These are phyloP conservation scores for Trichodelitschia bisporula DNA, from an alignment of 495 filamentous ascomycete genomes.

Conservation along the genomic window DNA sequence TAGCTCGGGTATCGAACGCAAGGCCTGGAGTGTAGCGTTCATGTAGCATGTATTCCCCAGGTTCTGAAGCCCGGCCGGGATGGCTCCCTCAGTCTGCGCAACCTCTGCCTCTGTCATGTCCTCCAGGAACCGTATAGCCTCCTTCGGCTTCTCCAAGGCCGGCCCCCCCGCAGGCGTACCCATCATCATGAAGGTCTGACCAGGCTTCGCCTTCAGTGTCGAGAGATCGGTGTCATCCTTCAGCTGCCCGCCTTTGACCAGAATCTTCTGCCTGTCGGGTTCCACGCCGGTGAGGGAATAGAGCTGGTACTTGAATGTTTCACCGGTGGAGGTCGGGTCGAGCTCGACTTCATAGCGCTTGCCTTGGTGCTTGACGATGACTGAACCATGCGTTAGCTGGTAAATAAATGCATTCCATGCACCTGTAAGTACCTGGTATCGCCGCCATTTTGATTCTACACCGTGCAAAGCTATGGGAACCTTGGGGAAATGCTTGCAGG, in stretches of 20 bases:
- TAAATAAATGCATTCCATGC: neutral
- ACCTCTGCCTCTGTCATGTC: constrained; percentile 95
- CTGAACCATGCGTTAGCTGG: constrained; percentile 18
- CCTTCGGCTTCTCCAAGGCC: constrained; percentile 34
- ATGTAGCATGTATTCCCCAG: constrained; percentile 96
- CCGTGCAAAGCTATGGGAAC: too few species aligned
- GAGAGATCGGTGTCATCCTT: constrained; percentile 85
- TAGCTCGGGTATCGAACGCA: constrained; percentile 76
- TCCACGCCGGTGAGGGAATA: constrained; percentile 91
- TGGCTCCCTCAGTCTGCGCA: constrained; percentile 59
- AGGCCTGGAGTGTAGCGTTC: constrained; percentile 80
- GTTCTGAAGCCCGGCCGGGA: constrained; percentile 73
- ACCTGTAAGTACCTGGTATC: constrained; percentile 11
- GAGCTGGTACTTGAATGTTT: constrained; percentile 84
- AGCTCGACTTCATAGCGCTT: constrained; percentile 87
- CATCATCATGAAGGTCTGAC: constrained; percentile 90
- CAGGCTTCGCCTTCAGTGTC: constrained; percentile 59
- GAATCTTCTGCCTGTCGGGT: constrained; percentile 83
- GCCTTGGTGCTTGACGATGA: constrained; percentile 83
- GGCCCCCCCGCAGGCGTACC: constrained; percentile 52
- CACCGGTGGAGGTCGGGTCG: constrained; percentile 60
- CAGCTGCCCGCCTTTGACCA: constrained; percentile 79
- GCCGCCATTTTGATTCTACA: too few species aligned
- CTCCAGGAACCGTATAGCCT: constrained; percentile 70
- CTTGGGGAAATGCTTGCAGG: too few species aligned